Percentiles rank a stretch among this genome's conserved stretches.
Conservation (phyloP, 73 alveolate species). For the Uronychia setigera region DNA sequence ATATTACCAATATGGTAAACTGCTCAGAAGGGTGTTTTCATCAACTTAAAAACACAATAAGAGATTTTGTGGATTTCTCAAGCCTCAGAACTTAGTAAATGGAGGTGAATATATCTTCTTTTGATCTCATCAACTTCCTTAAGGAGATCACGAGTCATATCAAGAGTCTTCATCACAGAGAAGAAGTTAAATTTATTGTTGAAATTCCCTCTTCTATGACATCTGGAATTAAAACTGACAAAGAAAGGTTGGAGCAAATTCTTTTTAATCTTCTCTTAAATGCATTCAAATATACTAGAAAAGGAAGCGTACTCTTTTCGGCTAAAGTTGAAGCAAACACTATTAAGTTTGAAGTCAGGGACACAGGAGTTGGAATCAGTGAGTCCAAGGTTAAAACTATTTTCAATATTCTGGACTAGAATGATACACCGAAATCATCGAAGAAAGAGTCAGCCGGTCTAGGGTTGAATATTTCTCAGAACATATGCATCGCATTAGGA, state of each 20-base stretch:
- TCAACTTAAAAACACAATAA: not conserved
- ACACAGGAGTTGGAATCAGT: constrained; percentile 4
- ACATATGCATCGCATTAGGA: too few relatives aligned
- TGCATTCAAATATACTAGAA: not conserved
- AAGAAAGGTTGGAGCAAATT: not conserved
- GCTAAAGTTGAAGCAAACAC: not conserved
- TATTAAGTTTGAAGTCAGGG: not conserved
- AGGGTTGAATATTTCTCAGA: too few relatives aligned
- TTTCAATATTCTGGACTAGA: too few relatives aligned
- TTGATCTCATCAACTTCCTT: not conserved
- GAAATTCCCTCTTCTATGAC: not conserved
- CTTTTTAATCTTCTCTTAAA: not conserved
- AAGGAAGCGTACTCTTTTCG: not conserved
- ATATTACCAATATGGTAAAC: too few relatives aligned
- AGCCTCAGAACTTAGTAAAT: not conserved
- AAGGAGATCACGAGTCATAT: not conserved
- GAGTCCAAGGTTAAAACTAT: not conserved
- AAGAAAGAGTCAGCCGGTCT: too few relatives aligned
- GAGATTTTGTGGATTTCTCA: not conserved
- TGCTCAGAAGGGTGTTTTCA: not conserved
- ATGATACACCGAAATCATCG: too few relatives aligned
- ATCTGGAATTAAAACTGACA: not conserved
- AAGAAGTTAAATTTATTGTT: too few relatives aligned
- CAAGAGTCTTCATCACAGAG: not conserved
- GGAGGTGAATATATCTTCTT: not conserved